Percentiles rank a stretch among this genome's conserved stretches.
Evolutionary conservation across 768 basidiomycete genomes (phyloP).

Genomic region (Rhodocollybia butyracea): DNA sequence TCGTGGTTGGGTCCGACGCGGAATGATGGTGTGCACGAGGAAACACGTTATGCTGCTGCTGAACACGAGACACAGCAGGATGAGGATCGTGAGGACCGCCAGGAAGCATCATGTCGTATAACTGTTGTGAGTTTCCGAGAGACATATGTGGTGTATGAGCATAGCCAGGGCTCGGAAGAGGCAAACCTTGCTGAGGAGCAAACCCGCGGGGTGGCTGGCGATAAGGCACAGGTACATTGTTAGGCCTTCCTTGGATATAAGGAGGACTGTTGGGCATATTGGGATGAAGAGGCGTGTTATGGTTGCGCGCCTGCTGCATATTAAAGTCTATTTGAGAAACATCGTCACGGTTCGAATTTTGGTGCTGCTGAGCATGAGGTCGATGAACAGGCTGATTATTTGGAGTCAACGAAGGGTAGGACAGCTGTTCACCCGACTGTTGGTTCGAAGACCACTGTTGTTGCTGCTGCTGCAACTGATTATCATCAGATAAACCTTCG

Average conservation of each 20-base stretch:
- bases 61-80: constrained; percentile 69
- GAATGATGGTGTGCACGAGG: constrained; percentile 79
- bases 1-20: constrained; percentile 74
- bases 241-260: constrained; percentile 51
- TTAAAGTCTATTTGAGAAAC: constrained; percentile 45
- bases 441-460: constrained; percentile 51
- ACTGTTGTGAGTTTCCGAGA: constrained; percentile 69
- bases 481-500: constrained; percentile 33
- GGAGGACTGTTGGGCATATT: constrained; percentile 31
- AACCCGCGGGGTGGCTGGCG: constrained; percentile 60
- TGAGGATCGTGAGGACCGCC: constrained; percentile 46
- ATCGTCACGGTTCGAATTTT: constrained; percentile 38
- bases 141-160: constrained; percentile 67
- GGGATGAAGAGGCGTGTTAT: constrained; percentile 40
- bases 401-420: constrained; percentile 67
- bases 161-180: constrained; percentile 54
- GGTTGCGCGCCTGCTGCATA: constrained; percentile 54
- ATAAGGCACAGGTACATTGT: constrained; percentile 45
- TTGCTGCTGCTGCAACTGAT: constrained; percentile 33
- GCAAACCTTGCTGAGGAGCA: constrained; percentile 47
- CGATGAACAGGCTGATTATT: constrained; percentile 44
- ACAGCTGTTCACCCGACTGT: constrained; percentile 31
- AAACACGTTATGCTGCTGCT: constrained; percentile 76
- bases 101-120: constrained; percentile 79
- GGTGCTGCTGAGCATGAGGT: constrained; percentile 41